A percentile compares a stretch with the other conserved stretches of the same genome.
phyloP scores from a whole-genome alignment of 1,284 basidiomycete genomes.

The Cryptococcus sp. region DNA sequence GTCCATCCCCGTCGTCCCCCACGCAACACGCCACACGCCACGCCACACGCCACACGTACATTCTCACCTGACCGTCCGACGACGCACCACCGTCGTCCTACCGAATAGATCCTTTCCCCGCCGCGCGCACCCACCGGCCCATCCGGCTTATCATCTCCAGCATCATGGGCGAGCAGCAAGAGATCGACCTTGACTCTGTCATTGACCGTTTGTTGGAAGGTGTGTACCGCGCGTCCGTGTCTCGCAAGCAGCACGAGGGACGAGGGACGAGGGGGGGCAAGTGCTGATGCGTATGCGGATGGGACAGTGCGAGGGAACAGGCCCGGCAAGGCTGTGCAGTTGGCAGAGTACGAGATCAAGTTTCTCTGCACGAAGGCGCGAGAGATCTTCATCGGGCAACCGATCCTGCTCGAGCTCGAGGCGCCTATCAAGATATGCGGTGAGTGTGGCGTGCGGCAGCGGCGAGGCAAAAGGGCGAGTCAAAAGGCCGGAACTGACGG shows the following conservation, averaged over 20 bases:
- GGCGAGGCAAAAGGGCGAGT: background rate
- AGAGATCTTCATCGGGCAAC: slow-evolving; percentile 62
- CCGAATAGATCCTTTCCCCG: background rate
- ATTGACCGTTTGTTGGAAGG: slow-evolving; percentile 95
- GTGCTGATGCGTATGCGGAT: background rate
- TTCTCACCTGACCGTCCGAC: background rate
- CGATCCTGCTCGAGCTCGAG: slow-evolving; percentile 60
- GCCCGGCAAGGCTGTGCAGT: slow-evolving; percentile 59
- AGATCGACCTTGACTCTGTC: slow-evolving; percentile 96
- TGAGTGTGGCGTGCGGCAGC: slow-evolving; percentile 28
- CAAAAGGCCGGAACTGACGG: background rate
- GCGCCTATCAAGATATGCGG: slow-evolving; percentile 64
- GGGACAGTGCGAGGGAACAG: slow-evolving; percentile 57
- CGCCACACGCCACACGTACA: too few species aligned
- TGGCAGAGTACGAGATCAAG: slow-evolving; percentile 62
- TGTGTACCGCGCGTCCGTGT: slow-evolving; percentile 53
- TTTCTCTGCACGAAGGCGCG: slow-evolving; percentile 59
- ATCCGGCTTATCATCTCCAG: background rate
- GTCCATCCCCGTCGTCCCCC: too few species aligned
- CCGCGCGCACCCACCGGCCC: background rate
- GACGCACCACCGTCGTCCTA: too few species aligned
- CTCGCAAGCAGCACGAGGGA: background rate
- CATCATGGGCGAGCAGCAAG: slow-evolving; percentile 55
- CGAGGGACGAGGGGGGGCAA: background rate
- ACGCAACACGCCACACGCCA: too few species aligned